These are phyloP conservation scores for Botryosphaeria dothidea DNA, from an alignment of 2,329 filamentous ascomycete genomes.

Conservation along the genomic window DNA sequence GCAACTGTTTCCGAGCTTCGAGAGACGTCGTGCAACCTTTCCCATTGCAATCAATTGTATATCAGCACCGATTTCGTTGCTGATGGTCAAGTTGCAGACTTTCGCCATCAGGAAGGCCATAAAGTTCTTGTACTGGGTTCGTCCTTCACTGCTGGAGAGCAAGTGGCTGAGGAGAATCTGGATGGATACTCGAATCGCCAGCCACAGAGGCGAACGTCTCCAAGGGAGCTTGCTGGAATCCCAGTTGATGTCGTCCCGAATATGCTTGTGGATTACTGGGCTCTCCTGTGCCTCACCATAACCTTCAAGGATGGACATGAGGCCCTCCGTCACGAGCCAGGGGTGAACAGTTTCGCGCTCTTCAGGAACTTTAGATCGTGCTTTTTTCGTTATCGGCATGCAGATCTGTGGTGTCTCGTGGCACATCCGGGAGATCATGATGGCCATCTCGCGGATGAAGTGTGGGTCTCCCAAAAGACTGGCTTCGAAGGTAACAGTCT, in stretches of 20 bases:
- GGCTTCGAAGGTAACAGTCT: slow-evolving; percentile 36
- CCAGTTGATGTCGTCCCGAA: slow-evolving; percentile 55
- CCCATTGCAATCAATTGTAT: slow-evolving; percentile 23
- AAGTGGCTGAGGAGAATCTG: slow-evolving; percentile 32
- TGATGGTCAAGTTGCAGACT: slow-evolving; percentile 34
- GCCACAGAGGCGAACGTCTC: slow-evolving; percentile 54
- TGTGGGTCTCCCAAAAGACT: slow-evolving; percentile 22
- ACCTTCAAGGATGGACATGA: slow-evolving; percentile 27
- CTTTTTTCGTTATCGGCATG: slow-evolving; percentile 37
- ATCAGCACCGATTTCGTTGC: background rate
- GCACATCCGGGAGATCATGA: slow-evolving; percentile 39
- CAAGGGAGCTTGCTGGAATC: slow-evolving; percentile 39
- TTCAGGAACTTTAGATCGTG: slow-evolving; percentile 39
- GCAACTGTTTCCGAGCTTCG: background rate
- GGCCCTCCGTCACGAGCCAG: slow-evolving; percentile 53
- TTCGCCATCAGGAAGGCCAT: slow-evolving; percentile 50
- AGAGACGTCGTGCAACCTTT: slow-evolving; percentile 25
- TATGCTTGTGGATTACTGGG: slow-evolving; percentile 46
- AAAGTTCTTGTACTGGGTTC: slow-evolving; percentile 51
- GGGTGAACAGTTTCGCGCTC: slow-evolving; percentile 53
- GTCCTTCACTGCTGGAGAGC: background rate
- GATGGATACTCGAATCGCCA: slow-evolving; percentile 52
- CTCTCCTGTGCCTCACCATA: slow-evolving; percentile 12
- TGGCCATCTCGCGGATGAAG: slow-evolving; percentile 29
- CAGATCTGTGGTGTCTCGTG: slow-evolving; percentile 27